A percentile compares a stretch with the other conserved stretches of the same genome.
Conservation (phyloP, 495 filamentous ascomycete species). For the Neurospora sp. region DNA sequence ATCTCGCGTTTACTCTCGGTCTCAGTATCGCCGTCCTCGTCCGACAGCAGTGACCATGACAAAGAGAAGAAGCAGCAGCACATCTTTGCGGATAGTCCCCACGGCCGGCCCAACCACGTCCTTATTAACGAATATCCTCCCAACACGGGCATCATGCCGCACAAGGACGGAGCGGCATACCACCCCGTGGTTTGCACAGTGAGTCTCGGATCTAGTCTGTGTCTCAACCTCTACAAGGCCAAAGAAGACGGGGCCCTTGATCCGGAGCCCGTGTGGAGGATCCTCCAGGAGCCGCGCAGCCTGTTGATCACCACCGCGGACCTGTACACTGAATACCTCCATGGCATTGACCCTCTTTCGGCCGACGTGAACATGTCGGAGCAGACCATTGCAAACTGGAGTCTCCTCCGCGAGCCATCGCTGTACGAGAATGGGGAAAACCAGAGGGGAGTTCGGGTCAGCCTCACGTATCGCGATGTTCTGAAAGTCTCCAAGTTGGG, state of each 20-base stretch:
- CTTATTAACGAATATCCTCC: conserved; percentile 86
- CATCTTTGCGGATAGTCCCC: conserved; percentile 64
- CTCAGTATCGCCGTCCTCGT: conserved; percentile 16
- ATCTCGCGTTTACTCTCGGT: conserved; percentile 53
- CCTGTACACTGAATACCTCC: conserved; percentile 63
- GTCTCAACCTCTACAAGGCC: conserved; percentile 69
- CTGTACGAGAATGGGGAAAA: conserved; percentile 48
- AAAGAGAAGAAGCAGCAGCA: conserved; percentile 8
- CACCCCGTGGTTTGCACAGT: conserved; percentile 82
- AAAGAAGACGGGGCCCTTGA: conserved; percentile 38
- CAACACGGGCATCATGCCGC: conserved; percentile 89
- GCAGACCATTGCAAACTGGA: conserved; percentile 73
- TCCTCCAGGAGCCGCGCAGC: conserved; percentile 81
- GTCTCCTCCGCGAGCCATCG: conserved; percentile 52
- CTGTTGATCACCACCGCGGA: conserved; percentile 60
- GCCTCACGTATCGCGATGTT: conserved; percentile 91
- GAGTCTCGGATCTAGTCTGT: conserved; percentile 65
- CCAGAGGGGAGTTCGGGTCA: conserved; percentile 58
- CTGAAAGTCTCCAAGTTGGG: conserved; percentile 72
- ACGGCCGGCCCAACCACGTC: conserved; percentile 75
- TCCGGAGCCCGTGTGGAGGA: conserved; percentile 46
- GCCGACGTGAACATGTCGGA: conserved; percentile 50
- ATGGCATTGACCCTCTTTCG: conserved; percentile 59
- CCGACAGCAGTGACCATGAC: conserved; percentile 7
- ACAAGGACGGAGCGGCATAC: conserved; percentile 88